A percentile compares a stretch with the other conserved stretches of the same genome.
These are phyloP conservation scores for Solanum ahanhuiri DNA, from an alignment of 257 asterid genomes.

Conservation along the genomic window DNA sequence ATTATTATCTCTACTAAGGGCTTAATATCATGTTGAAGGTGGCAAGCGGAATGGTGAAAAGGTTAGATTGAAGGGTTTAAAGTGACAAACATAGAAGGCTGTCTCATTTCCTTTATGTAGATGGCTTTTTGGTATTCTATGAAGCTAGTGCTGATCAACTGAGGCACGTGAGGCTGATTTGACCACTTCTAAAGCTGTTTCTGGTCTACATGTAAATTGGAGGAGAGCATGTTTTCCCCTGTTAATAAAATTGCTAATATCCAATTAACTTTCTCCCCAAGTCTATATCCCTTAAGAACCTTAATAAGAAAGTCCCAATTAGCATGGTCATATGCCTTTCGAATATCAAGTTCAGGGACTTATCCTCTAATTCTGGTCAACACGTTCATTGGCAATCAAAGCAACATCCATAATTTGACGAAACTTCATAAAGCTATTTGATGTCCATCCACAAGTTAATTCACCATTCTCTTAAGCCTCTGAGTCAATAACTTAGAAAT, in stretches of 20 bases:
- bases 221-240: not conserved
- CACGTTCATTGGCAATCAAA: not conserved
- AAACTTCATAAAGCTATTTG: not conserved
- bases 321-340: not conserved
- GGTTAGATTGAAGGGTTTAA: not conserved
- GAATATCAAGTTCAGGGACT: not conserved
- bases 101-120: not conserved
- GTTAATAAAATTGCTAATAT: not conserved
- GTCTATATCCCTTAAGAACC: not conserved
- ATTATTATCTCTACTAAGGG: not conserved
- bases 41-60: not conserved
- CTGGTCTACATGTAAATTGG: not conserved
- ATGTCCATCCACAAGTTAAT: not conserved
- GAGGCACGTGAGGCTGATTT: not conserved
- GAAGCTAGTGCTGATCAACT: not conserved
- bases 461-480: not conserved
- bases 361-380: not conserved
- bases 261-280: not conserved
- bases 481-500: too few species aligned
- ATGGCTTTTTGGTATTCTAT: not conserved
- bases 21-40: not conserved
- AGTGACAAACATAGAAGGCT: not conserved
- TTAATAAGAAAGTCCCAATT: not conserved
- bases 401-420: not conserved
- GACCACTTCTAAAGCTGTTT: not conserved